These are phyloP conservation scores for Mycena epipterygia DNA, from an alignment of 768 basidiomycete genomes.

Conservation along the genomic window DNA sequence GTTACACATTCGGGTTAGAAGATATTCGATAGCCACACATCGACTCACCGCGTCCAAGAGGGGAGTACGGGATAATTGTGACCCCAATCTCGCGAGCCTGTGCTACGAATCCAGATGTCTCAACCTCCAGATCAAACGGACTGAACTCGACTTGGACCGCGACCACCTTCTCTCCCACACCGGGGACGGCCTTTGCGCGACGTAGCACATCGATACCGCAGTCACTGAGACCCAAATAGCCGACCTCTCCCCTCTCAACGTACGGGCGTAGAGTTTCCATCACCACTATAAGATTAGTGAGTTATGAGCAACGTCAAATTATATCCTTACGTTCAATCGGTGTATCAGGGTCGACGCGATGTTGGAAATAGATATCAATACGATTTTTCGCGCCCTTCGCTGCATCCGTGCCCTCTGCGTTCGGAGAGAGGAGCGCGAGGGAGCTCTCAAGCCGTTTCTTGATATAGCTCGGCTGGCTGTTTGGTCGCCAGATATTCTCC, in stretches of 20 bases:
- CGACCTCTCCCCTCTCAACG: conserved; percentile 41
- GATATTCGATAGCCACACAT: neutral
- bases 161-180: conserved; percentile 37
- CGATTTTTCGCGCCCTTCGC: conserved; percentile 38
- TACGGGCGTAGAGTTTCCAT: conserved; percentile 22
- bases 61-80: conserved; percentile 43
- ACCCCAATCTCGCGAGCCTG: conserved; percentile 43
- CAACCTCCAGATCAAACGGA: conserved; percentile 31
- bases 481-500: conserved; percentile 34
- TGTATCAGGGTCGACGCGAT: conserved; percentile 29
- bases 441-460: conserved; percentile 43
- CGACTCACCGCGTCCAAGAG: conserved; percentile 45
- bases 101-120: conserved; percentile 35
- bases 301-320: neutral
- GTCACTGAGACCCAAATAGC: conserved; percentile 47
- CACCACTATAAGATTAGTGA: conserved; percentile 30
- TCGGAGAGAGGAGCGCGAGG: conserved; percentile 29
- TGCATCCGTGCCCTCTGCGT: neutral
- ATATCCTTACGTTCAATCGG: conserved; percentile 34
- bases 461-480: conserved; percentile 49
- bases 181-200: conserved; percentile 42
- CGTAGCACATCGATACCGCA: conserved; percentile 39
- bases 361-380: conserved; percentile 48
- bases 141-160: conserved; percentile 45
- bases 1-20: neutral